These are phyloP conservation scores for Lachancea waltii DNA, from an alignment of 805 yeast species.

Conservation along the genomic window DNA sequence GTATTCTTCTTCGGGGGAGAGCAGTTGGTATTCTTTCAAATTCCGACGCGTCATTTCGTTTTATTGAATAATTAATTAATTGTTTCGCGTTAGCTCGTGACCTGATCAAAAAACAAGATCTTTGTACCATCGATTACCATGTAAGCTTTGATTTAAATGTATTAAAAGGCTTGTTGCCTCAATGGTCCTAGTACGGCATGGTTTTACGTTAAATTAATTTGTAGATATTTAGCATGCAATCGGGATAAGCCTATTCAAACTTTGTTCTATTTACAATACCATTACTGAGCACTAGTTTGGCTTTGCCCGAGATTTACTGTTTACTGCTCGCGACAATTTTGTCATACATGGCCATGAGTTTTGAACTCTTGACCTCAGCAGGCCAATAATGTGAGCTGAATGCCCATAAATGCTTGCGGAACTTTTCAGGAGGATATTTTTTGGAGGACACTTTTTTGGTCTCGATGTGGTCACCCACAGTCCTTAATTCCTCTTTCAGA, in stretches of 20 bases:
- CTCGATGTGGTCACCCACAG: slow-evolving; percentile 67
- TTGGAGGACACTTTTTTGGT: slow-evolving; percentile 29
- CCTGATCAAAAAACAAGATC: background rate
- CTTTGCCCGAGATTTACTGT: background rate
- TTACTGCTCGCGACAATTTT: slow-evolving; percentile 34
- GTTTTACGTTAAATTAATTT: no score
- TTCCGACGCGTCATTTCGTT: no score
- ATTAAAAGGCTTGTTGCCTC: no score
- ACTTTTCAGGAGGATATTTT: slow-evolving; percentile 33
- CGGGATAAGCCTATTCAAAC: no score
- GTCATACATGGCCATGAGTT: slow-evolving; percentile 70
- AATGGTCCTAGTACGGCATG: no score
- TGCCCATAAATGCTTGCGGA: slow-evolving; percentile 70
- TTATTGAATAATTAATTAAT: background rate
- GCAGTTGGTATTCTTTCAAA: no score
- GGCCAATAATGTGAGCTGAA: slow-evolving; percentile 88
- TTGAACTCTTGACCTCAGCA: slow-evolving; percentile 64
- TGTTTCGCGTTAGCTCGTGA: background rate
- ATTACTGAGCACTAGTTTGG: no score
- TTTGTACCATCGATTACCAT: no score
- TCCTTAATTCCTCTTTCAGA: slow-evolving; percentile 58
- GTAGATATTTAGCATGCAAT: no score
- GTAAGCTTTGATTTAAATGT: no score
- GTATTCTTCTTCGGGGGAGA: no score
- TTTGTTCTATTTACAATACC: no score